Evolutionary conservation across 202 grass and related monocot genomes (phyloP), one percentile per base, ranked within the genome.

Genomic region (Setaria viridis): DNA sequence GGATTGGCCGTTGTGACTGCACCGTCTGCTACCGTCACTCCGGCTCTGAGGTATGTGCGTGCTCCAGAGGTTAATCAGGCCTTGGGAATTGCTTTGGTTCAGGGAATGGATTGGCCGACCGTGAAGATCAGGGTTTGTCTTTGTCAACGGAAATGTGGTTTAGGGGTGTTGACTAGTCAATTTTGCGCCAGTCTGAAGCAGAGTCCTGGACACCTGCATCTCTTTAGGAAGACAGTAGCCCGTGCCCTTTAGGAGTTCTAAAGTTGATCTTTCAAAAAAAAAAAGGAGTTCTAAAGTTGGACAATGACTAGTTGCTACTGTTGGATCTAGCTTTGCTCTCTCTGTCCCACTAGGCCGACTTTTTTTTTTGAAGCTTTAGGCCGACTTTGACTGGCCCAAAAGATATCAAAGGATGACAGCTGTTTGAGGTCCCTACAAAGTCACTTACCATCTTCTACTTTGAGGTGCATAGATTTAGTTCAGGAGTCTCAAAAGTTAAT

Each of bases 11-110:
- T 90, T 72, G 76, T 63, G 41, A 67, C 79, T 74, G 67, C 87
- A 55, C 82, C 60, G 5, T 59, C 49, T 70, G 66, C 79, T 62
- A 56, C 63, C 1, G 16, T 82, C 54, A 56, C 70, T 43, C 90
- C 90, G 15, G 56, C 85, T 85, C 78, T 90, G 37, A 89, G 92
- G 91, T 94, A 85, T 80, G 80, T 20, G 20, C 34, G 25, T 66
- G 9, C 33, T 37, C 21, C 62, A 9, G 54, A 71, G 21, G 54
- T 70, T 70, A 7, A 67, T 67, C 21, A 9, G 80, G 32, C 34
- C 32, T 32, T 16, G 14, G 34, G 43, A 67, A 80, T 77, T 78
- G 76, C 59, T 89, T 13, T 1, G 16, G 39, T 37, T 29, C 21
- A 82, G 62, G 53, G 74, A 39, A 53, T 76, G 63, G 48, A 41